Percentiles rank a stretch among this genome's conserved stretches.
These are phyloP conservation scores for Paralagenidium karlingii DNA, from an alignment of 352 stramenopile genomes.

Conservation along the genomic window DNA sequence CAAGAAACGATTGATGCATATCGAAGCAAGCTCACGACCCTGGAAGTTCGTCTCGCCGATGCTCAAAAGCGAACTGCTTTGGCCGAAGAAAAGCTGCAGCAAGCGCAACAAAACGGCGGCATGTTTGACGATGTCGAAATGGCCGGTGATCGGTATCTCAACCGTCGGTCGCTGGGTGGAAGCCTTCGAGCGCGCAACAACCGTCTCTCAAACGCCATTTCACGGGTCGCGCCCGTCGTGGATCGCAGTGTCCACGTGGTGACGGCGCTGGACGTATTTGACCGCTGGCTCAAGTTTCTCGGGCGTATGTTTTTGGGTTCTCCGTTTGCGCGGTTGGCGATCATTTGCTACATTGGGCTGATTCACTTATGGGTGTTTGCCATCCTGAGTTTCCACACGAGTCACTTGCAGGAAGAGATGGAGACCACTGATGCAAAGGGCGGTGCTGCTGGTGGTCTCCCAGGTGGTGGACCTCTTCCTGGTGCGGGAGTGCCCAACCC, in stretches of 20 bases:
- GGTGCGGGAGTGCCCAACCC: no score
- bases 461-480: no score
- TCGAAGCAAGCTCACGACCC: slow-evolving; percentile 47
- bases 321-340: slow-evolving; percentile 53
- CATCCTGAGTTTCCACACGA: slow-evolving; percentile 81
- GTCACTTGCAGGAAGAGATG: slow-evolving; percentile 68
- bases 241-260: slow-evolving; percentile 56
- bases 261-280: slow-evolving; percentile 44
- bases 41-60: slow-evolving; percentile 57
- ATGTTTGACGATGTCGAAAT: slow-evolving; percentile 54
- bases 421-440: no score
- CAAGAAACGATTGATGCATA: slow-evolving; percentile 63
- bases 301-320: slow-evolving; percentile 63
- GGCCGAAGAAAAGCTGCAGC: slow-evolving; percentile 44
- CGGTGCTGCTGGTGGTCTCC: no score
- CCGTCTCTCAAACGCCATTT: slow-evolving; percentile 52
- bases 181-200: slow-evolving; percentile 32
- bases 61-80: slow-evolving; percentile 21
- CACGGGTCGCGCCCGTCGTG: slow-evolving; percentile 48
- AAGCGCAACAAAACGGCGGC: slow-evolving; percentile 49
- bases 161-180: background rate
- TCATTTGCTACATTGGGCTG: slow-evolving; percentile 67
- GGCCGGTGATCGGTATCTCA: slow-evolving; percentile 15
- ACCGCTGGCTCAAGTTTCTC: slow-evolving; percentile 65
- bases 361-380: slow-evolving; percentile 81